A percentile compares a stretch with the other conserved stretches of the same genome.
Conservation (phyloP, 306 rosid genomes). For the Quercus engelmannii region DNA sequence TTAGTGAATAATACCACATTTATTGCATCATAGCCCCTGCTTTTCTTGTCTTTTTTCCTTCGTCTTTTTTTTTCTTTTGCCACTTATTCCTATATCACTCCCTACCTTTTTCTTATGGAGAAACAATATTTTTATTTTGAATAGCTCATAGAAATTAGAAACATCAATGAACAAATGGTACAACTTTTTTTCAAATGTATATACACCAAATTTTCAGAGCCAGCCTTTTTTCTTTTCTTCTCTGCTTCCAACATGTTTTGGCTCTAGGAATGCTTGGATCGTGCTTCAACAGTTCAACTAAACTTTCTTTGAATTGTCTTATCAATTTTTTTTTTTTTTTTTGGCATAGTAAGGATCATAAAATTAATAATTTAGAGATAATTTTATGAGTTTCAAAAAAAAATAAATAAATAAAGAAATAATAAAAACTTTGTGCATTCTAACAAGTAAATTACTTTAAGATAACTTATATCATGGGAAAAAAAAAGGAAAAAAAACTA, state of each 20-base stretch:
- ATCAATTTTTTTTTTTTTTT: not conserved
- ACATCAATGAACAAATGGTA: not conserved
- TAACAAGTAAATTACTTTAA: too few relatives aligned
- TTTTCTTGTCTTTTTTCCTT: conserved; percentile 21
- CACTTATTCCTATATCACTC: not conserved
- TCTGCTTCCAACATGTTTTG: not conserved
- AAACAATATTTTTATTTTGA: not conserved
- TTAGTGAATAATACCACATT: conserved; percentile 35
- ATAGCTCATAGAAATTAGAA: not conserved
- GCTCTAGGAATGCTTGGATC: not conserved
- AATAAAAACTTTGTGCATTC: too few relatives aligned
- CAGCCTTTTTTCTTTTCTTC: not conserved
- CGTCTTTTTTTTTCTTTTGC: not conserved
- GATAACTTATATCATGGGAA: too few relatives aligned
- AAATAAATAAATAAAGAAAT: too few relatives aligned
- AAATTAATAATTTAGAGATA: not conserved
- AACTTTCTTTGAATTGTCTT: not conserved
- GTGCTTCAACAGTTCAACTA: too few relatives aligned
- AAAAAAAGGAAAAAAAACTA: too few relatives aligned
- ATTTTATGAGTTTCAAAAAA: not conserved
- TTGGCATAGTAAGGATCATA: not conserved
- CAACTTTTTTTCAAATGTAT: not conserved
- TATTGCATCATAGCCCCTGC: conserved; percentile 38
- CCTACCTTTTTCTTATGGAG: not conserved
- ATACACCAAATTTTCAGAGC: not conserved